Evolutionary conservation across 2,329 filamentous ascomycete genomes (phyloP), one percentile per base, ranked within the genome.

Genomic region (Fusarium poae): DNA sequence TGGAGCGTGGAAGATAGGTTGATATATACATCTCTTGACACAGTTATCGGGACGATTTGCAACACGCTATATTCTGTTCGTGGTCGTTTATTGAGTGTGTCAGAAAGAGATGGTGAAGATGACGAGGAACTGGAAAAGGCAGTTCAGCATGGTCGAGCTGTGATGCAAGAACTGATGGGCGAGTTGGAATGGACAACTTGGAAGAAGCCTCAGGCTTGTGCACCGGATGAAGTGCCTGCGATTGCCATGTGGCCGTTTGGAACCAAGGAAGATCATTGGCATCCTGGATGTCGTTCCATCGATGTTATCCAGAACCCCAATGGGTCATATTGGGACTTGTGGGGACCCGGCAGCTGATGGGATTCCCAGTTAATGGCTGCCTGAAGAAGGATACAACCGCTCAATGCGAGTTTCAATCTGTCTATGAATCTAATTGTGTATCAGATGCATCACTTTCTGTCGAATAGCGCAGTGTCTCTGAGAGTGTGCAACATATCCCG

Each of bases 191-290:
- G 89, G 89, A 82, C 86, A 5, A 82, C 77, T 0, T 91, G 87
- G 87, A 89, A 86, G 69, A 80, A 83, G 50, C 87, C 87, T 52
- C 78, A 80, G 9, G 80, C 81, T 1, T 91, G 89, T 72, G 75
- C 71, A 0, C 79, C 81, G 10, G 81, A 86, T 44, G 84, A 91
- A 75, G 76, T 89, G 4, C 88, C 88, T 64, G 83, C 87, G 45
- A 79, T 90, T n/a, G 87, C 88, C 3, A 89, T 91, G 72, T 91
- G 88, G 88, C 89, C 88, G 0, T 79, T 83, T 74, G 88, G 88
- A 0, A 80, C 77, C 0, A 72, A 78, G 0, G 81, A 86, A 27
- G 88, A 91, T 71, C 86, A 88, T 69, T 81, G 75, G 73, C 52
- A 72, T 15, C 78, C 78, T 0, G 77, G 71, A 3, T 80, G 78